Evolutionary conservation across 2,329 filamentous ascomycete genomes (phyloP).

Genomic region (Aspergillus neotritici): DNA sequence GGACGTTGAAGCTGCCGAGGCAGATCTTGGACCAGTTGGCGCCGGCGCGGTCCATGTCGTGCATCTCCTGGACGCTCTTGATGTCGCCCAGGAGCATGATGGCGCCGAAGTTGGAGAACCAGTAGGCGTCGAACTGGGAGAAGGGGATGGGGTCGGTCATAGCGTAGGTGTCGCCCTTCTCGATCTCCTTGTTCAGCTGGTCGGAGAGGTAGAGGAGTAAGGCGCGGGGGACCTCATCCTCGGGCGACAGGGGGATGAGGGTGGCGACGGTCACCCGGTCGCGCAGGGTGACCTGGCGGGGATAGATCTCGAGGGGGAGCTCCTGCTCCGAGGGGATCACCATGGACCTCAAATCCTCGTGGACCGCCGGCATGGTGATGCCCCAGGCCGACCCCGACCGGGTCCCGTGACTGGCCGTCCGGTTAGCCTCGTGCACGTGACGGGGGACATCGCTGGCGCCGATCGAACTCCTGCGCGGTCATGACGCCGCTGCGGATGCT

Average conservation of each 20-base stretch:
- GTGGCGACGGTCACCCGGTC: constrained; percentile 81
- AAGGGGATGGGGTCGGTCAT: constrained; percentile 72
- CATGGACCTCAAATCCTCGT: constrained; percentile 29
- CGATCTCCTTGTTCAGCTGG: constrained; percentile 83
- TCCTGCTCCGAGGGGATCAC: constrained; percentile 34
- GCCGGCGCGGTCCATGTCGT: constrained; percentile 46
- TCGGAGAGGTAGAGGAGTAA: constrained; percentile 73
- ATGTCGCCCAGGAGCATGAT: constrained; percentile 81
- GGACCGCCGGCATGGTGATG: constrained; percentile 33
- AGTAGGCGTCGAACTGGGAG: constrained; percentile 74
- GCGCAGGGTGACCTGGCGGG: constrained; percentile 73
- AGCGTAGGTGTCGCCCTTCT: constrained; percentile 86
- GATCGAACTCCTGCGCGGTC: too few species aligned
- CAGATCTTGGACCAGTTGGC: constrained; percentile 75
- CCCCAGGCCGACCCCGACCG: constrained; percentile 18
- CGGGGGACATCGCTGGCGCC: background rate
- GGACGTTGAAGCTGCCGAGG: constrained; percentile 87
- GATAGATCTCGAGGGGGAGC: constrained; percentile 63
- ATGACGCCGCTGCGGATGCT: too few species aligned
- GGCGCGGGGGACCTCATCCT: constrained; percentile 66
- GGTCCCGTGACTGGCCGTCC: constrained; percentile 32
- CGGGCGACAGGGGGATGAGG: constrained; percentile 74
- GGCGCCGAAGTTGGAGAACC: constrained; percentile 86
- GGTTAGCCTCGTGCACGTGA: constrained; percentile 25
- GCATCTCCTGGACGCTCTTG: constrained; percentile 53